Evolutionary conservation across 176 grass and related monocot species (phyloP).

Genomic region (Canna indica): DNA sequence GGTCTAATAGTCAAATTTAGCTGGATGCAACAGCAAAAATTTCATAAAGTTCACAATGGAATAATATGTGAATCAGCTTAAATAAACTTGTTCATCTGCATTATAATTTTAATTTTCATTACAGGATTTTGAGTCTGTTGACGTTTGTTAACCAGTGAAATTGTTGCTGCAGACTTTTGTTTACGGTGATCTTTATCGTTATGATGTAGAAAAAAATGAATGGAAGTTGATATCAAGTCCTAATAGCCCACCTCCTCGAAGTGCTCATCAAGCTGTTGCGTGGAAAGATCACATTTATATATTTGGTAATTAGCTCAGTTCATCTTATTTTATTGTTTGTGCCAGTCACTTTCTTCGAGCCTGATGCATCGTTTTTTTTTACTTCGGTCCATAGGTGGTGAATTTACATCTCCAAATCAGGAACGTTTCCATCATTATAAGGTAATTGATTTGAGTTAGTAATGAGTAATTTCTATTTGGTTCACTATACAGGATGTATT

Average conservation of each 20-base stretch:
- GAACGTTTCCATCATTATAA: slow-evolving; percentile 99
- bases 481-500: not conserved
- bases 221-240: slow-evolving; percentile 96
- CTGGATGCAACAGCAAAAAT: too few species aligned
- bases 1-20: not conserved
- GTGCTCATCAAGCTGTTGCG: slow-evolving; percentile 86
- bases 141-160: not conserved
- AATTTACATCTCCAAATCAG: slow-evolving; percentile 98
- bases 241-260: slow-evolving; percentile 92
- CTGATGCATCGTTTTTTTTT: not conserved
- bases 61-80: not conserved
- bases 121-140: not conserved
- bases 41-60: too few species aligned
- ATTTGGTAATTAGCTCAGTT: slow-evolving; percentile 58
- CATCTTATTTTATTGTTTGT: slow-evolving; percentile 9
- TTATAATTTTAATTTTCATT: not conserved
- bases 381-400: slow-evolving; percentile 54
- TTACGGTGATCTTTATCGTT: slow-evolving; percentile 97
- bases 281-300: slow-evolving; percentile 97
- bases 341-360: slow-evolving; percentile 12
- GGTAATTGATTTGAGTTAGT: slow-evolving; percentile 28
- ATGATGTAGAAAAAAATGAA: slow-evolving; percentile 94
- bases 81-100: not conserved
- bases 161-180: slow-evolving; percentile 75
- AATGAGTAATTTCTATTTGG: not conserved